Conservation (phyloP, 2,329 filamentous ascomycete species). For the Xylaria sp. region DNA sequence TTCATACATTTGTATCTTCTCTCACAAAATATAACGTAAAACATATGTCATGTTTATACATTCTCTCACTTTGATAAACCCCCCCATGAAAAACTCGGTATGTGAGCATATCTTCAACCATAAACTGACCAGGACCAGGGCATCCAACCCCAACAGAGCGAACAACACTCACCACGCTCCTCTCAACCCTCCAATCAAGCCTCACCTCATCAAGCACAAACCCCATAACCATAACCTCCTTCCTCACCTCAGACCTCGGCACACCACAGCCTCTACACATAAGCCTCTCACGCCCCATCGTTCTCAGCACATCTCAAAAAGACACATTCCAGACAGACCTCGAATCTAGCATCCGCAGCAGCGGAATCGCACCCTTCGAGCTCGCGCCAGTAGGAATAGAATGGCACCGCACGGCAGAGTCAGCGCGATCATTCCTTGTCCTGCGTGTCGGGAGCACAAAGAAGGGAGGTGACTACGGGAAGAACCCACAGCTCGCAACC, state of each 20-base stretch:
- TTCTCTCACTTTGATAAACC: background rate
- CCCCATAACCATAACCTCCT: conserved; percentile 65
- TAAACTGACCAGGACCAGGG: conserved; percentile 39
- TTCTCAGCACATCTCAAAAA: conserved; percentile 77
- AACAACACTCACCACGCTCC: conserved; percentile 56
- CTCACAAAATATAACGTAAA: too few relatives aligned
- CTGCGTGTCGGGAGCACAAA: conserved; percentile 63
- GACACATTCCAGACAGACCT: conserved; percentile 72
- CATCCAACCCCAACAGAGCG: conserved; percentile 55
- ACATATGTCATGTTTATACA: too few relatives aligned
- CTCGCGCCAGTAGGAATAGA: conserved; percentile 55
- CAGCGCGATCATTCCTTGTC: conserved; percentile 85
- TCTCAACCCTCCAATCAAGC: conserved; percentile 51
- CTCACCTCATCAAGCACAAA: conserved; percentile 43
- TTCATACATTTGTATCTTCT: background rate
- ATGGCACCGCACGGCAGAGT: conserved; percentile 65
- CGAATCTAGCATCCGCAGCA: conserved; percentile 48
- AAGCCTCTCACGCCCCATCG: conserved; percentile 85
- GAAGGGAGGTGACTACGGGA: background rate
- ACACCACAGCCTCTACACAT: conserved; percentile 86
- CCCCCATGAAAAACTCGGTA: background rate
- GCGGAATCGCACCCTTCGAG: conserved; percentile 54
- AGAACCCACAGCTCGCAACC: conserved; percentile 64
- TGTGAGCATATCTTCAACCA: background rate
- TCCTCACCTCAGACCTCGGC: conserved; percentile 81